A percentile compares a stretch with the other conserved stretches of the same genome.
These are phyloP conservation scores for Sporothrix phasma DNA, from an alignment of 2,329 filamentous ascomycete genomes.

Conservation along the genomic window DNA sequence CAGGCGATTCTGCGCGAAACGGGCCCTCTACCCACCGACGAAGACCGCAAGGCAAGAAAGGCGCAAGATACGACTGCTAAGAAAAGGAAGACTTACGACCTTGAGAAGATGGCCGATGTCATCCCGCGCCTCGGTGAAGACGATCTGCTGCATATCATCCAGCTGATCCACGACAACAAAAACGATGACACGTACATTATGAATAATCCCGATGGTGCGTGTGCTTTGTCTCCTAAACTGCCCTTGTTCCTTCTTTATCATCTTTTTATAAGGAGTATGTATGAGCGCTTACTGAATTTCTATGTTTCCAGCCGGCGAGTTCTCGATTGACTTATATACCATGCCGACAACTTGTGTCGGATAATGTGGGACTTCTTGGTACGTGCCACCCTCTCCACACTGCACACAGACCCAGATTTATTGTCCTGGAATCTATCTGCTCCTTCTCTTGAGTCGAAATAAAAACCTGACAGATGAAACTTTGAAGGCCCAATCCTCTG, in stretches of 20 bases:
- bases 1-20: slow-evolving; percentile 71
- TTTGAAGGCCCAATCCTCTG: slow-evolving; percentile 6
- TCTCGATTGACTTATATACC: slow-evolving; percentile 97
- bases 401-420: too few relatives aligned
- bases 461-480: background rate
- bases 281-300: slow-evolving; percentile 21
- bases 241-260: too few relatives aligned
- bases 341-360: slow-evolving; percentile 77
- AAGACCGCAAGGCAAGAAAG: slow-evolving; percentile 56
- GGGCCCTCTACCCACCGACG: slow-evolving; percentile 71
- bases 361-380: slow-evolving; percentile 86
- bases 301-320: slow-evolving; percentile 64
- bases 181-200: slow-evolving; percentile 88
- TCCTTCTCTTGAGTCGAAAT: background rate
- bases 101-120: slow-evolving; percentile 92
- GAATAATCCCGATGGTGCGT: slow-evolving; percentile 83
- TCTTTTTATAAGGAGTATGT: too few relatives aligned
- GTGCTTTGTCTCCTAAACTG: slow-evolving; percentile 2
- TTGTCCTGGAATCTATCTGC: background rate
- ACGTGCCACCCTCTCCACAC: slow-evolving; percentile 22
- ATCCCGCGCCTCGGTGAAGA: slow-evolving; percentile 85
- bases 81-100: slow-evolving; percentile 64
- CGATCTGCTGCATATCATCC: slow-evolving; percentile 86
- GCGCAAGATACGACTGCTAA: slow-evolving; percentile 61
- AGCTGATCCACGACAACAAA: slow-evolving; percentile 98